phyloP scores from a whole-genome alignment of 2,329 filamentous ascomycete species.

The Dothistroma pini region DNA sequence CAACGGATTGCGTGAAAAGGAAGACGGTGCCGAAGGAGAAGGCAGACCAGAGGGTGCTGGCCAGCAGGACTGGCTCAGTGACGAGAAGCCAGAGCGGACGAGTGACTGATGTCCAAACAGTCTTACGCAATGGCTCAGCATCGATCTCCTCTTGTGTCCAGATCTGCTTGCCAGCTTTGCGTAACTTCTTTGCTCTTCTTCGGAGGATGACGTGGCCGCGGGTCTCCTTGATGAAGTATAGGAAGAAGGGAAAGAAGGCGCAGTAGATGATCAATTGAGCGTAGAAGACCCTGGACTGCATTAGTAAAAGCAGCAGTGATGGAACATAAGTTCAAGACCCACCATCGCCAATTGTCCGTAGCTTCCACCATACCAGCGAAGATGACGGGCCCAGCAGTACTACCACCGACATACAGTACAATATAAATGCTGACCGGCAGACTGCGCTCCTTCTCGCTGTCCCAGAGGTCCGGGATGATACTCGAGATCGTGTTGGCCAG shows the following conservation, averaged over 20 bases:
- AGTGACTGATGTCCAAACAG: slow-evolving; percentile 25
- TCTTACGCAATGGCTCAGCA: slow-evolving; percentile 29
- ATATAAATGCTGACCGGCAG: slow-evolving; percentile 38
- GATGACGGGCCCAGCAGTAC: slow-evolving; percentile 36
- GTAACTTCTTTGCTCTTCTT: slow-evolving; percentile 35
- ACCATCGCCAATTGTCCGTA: slow-evolving; percentile 36
- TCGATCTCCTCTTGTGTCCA: slow-evolving; percentile 35
- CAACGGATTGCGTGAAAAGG: slow-evolving; percentile 49
- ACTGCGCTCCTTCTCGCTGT: slow-evolving; percentile 30
- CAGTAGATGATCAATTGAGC: slow-evolving; percentile 45
- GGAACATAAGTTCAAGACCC: neutral
- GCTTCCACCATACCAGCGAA: slow-evolving; percentile 35
- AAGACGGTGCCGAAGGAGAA: slow-evolving; percentile 48
- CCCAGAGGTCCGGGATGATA: slow-evolving; percentile 41
- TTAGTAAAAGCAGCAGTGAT: neutral
- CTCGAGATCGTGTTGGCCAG: slow-evolving; percentile 37
- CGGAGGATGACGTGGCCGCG: slow-evolving; percentile 47
- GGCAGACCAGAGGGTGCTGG: slow-evolving; percentile 48
- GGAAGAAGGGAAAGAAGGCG: slow-evolving; percentile 40
- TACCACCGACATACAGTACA: slow-evolving; percentile 34
- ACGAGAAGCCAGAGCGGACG: slow-evolving; percentile 42
- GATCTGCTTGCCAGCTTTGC: slow-evolving; percentile 28
- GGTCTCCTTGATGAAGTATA: slow-evolving; percentile 45
- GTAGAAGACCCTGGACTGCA: slow-evolving; percentile 35
- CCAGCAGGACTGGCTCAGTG: slow-evolving; percentile 50